Base-by-base conservation (phyloP, 192 early-diverging fungal species). In the Phlyctochytrium arcticum region DNA sequence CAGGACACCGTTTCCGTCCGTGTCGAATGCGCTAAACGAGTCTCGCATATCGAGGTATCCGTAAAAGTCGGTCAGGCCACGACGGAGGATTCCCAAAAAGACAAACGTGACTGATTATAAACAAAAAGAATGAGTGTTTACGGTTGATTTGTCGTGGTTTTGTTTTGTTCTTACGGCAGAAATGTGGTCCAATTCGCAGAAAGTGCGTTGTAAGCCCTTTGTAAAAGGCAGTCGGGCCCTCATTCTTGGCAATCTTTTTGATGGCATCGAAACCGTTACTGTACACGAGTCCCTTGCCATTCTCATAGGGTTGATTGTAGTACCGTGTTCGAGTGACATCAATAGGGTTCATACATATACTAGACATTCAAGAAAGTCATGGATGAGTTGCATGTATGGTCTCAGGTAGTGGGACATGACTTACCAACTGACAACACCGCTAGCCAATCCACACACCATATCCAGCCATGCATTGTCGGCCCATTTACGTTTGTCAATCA, bases 171-270 rank as follows among this genome's bases (percentile, higher is more conserved):
- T 69, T 67, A 81, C 80, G 68, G 36, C 86, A 88, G 49, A 90
- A 90, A 62, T 90, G 88, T 36, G 88, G 88, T 15, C 88, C 88
- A 61, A 90, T 90, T 27, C 88, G 77, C 69, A 90, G 78, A 57
- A 90, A 90, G 39, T 90, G 88, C 4, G 87, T 84, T 17, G 74
- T 70, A 57, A 88, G 82, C 49, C 88, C 88, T 57, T 86, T 87
- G 69, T 90, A 90, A 46, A 90, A 86, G 3, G 88, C 82, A 9
- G 70, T 57, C 23, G 70, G 68, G 12, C 88, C 88, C 70, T 90
- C 88, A 57, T 73, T 67, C 47, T 69, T 62, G 36, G 75, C 66
- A 29, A 87, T 83, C n/a, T 81, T 88, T 17, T 57, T 77, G 33
- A 88, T 62, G 9, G 81, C 78, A 53, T 83, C 81, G 2, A 71